Evolutionary conservation across 306 rosid genomes (phyloP).

Genomic region (Cucumis melo): DNA sequence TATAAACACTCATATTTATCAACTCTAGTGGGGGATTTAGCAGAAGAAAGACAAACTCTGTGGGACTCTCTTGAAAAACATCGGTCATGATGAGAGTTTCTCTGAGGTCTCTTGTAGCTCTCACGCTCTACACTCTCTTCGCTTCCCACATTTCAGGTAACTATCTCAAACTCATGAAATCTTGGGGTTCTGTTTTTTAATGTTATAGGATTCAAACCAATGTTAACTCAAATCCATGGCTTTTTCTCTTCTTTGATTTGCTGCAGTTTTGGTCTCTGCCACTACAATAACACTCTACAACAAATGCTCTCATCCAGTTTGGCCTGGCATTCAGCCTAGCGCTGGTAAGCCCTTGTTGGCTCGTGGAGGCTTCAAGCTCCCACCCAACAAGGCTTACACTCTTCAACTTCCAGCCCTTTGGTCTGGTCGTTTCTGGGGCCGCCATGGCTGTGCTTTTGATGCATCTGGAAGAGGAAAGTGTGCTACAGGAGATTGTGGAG

Average conservation of each 20-base stretch:
- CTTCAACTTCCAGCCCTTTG: constrained; percentile 65
- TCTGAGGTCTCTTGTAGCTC: constrained; percentile 15
- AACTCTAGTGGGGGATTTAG: not conserved
- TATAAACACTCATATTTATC: not conserved
- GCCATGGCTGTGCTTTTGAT: constrained; percentile 84
- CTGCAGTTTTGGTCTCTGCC: constrained; percentile 14
- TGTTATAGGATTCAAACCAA: not conserved
- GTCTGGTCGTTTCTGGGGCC: constrained; percentile 99
- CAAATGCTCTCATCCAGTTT: constrained; percentile 78
- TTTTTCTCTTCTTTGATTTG: not conserved
- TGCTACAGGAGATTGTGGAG: constrained; percentile 94
- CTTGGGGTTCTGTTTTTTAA: not conserved
- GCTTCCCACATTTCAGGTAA: constrained; percentile 28
- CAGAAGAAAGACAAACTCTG: not conserved
- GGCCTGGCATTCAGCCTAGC: constrained; percentile 91
- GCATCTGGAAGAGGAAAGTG: constrained; percentile 63
- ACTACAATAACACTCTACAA: constrained; percentile 36
- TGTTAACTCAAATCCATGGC: not conserved
- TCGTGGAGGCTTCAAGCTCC: constrained; percentile 72
- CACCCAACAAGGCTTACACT: constrained; percentile 38
- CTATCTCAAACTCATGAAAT: not conserved
- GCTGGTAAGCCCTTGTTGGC: constrained; percentile 76
- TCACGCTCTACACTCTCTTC: constrained; percentile 20
- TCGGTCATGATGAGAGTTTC: constrained; percentile 23
- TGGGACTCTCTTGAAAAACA: not conserved